Evolutionary conservation across 1,284 basidiomycete genomes (phyloP).

Genomic region (Bothia castanella): DNA sequence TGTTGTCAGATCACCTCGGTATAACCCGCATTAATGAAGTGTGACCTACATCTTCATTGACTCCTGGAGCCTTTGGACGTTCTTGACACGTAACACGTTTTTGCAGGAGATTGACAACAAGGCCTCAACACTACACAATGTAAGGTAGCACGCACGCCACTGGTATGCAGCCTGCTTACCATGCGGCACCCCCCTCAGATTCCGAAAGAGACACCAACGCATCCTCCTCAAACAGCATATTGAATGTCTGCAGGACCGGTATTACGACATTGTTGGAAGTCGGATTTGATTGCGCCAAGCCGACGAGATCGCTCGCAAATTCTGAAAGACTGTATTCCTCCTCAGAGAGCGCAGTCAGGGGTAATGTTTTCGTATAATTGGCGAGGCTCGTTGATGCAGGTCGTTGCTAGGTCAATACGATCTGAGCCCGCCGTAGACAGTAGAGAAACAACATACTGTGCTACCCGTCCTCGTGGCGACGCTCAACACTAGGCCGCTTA

Average conservation of each 20-base stretch:
- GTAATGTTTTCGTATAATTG: constrained; percentile 53
- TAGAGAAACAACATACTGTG: constrained; percentile 53
- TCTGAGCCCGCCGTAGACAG: constrained; percentile 11
- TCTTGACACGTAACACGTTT: constrained; percentile 69
- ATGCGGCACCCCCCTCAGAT: constrained; percentile 44
- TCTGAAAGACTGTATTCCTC: constrained; percentile 43
- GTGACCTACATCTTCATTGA: constrained; percentile 74
- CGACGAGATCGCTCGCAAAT: constrained; percentile 54
- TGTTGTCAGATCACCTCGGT: constrained; percentile 12
- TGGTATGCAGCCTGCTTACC: constrained; percentile 39
- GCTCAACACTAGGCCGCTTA: constrained; percentile 74
- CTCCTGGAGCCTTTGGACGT: constrained; percentile 68
- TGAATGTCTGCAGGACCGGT: constrained; percentile 73
- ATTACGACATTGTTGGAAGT: constrained; percentile 69
- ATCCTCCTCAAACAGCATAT: constrained; percentile 66
- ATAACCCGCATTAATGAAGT: constrained; percentile 15
- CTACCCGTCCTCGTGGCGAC: constrained; percentile 78
- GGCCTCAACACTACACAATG: constrained; percentile 36
- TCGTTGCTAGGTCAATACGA: constrained; percentile 52
- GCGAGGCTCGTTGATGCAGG: constrained; percentile 61
- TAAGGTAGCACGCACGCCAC: constrained; percentile 22
- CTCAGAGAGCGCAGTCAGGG: constrained; percentile 31
- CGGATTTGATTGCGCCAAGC: constrained; percentile 51
- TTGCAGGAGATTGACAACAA: constrained; percentile 54
- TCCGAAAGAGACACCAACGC: constrained; percentile 47